Evolutionary conservation across 371 early-diverging fungal species (phyloP), one percentile per base, ranked within the genome.

Genomic region (Syncephalastrum contaminatum): DNA sequence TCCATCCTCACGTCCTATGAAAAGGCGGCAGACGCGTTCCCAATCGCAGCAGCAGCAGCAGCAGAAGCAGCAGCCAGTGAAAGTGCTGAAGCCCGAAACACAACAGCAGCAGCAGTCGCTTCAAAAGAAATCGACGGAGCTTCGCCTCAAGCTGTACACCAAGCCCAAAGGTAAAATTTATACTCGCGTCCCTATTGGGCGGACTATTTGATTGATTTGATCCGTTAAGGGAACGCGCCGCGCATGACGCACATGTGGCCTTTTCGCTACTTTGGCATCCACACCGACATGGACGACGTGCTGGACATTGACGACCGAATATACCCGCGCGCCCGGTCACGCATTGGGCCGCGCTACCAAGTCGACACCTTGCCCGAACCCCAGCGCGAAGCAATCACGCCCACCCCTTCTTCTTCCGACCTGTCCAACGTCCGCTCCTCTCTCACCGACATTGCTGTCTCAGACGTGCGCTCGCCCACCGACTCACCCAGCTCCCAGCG

Each of bases 181-280:
- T 12, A 8, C 7, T 30, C 12, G 10, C 10, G 10, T 30, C 12
- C 10, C 36, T n/a, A 30, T 30, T 30, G 36, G 36, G 10, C 36
- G 10, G 12, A 25, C 4, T 0, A 25, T 5, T 25, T 30, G 36
- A 5, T 25, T 25, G 36, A 10, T 8, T 30, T 30, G 36, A 30
- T 30, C 36, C 36, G 10, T 30, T 6, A 30, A 30, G 36, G 36
- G 10, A 10, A 57, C 8, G 30, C 30, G 42, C 56, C n/a, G 20
- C 67, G 59, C 21, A 78, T 76, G 75, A 82, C 83, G 2, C 70
- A 82, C 44, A 75, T 85, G 81, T 94, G 90, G 90, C 95, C 95
- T 10, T 94, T 88, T 61, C 81, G 93, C 10, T 94, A 94, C 58
- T 91, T 91, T 77, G 93, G 92, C n/a, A 73, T 72, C 4, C 81